phyloP scores from a whole-genome alignment of 108 stramenopile genomes.

The Chaetoceros tenuissimus region DNA sequence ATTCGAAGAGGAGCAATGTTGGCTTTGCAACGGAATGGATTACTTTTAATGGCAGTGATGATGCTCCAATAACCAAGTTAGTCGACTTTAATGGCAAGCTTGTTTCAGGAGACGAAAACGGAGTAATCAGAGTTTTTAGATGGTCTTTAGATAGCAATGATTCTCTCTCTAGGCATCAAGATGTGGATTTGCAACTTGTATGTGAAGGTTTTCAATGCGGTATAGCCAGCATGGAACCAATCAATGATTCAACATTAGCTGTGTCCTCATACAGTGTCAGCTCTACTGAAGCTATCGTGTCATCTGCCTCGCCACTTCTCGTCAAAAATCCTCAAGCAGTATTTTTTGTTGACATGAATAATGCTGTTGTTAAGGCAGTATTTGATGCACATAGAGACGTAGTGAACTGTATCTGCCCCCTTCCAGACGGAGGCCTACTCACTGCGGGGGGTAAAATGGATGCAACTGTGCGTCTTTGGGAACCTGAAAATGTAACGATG shows the following conservation, averaged over 20 bases:
- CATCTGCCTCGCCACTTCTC: conserved; percentile 10
- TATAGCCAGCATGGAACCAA: too few relatives aligned
- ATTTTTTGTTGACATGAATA: conserved; percentile 14
- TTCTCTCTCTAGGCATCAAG: neutral
- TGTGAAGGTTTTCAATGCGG: too few relatives aligned
- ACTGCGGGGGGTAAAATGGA: conserved; percentile 45
- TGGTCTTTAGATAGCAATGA: neutral
- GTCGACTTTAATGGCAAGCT: conserved; percentile 8
- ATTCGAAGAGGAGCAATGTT: conserved; percentile 4
- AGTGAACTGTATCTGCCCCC: conserved; percentile 25
- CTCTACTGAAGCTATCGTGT: too few relatives aligned
- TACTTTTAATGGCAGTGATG: conserved; percentile 17
- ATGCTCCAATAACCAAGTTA: neutral
- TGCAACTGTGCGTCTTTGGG: conserved; percentile 37
- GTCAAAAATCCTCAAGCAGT: conserved; percentile 15
- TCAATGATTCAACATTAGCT: too few relatives aligned
- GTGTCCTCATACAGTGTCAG: too few relatives aligned
- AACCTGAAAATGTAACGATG: conserved; percentile 7
- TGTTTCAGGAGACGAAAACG: conserved; percentile 20
- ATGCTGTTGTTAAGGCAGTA: conserved; percentile 5
- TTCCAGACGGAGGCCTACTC: conserved; percentile 37
- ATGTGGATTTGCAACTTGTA: too few relatives aligned
- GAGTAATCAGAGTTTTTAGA: conserved; percentile 14
- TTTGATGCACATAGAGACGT: conserved; percentile 27
- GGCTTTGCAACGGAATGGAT: conserved; percentile 1